Evolutionary conservation across 768 basidiomycete species (phyloP).

Genomic region (Leccinellum albellum): DNA sequence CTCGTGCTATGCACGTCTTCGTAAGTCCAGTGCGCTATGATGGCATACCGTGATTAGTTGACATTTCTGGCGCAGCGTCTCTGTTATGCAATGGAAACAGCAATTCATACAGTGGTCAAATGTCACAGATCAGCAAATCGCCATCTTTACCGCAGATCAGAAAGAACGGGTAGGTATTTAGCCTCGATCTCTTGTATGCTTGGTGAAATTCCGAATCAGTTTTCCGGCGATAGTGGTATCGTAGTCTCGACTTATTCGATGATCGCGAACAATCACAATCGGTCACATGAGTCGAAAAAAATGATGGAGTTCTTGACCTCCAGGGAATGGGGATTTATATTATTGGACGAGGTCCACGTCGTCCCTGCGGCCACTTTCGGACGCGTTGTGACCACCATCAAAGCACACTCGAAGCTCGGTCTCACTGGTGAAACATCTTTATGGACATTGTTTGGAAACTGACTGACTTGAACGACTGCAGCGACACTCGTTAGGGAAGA

Average conservation of each 20-base stretch:
- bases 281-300: slow-evolving; percentile 98
- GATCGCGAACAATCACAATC: slow-evolving; percentile 97
- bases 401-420: slow-evolving; percentile 97
- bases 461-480: no score
- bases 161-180: slow-evolving; percentile 77
- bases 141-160: slow-evolving; percentile 97
- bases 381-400: slow-evolving; percentile 95
- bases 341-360: slow-evolving; percentile 99
- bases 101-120: slow-evolving; percentile 99
- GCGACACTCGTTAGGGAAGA: slow-evolving; percentile 98
- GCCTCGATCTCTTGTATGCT: not conserved
- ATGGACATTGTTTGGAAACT: not conserved
- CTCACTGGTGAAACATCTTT: slow-evolving; percentile 66
- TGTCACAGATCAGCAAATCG: slow-evolving; percentile 92
- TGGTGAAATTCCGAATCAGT: slow-evolving; percentile 45
- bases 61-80: slow-evolving; percentile 49
- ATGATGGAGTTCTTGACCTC: slow-evolving; percentile 99
- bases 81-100: slow-evolving; percentile 98
- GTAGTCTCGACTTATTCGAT: slow-evolving; percentile 99
- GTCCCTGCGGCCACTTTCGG: slow-evolving; percentile 99
- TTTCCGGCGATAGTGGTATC: slow-evolving; percentile 94
- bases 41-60: slow-evolving; percentile 1
- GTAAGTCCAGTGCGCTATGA: slow-evolving; percentile 46
- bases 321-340: slow-evolving; percentile 97
- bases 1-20: slow-evolving; percentile 96